Evolutionary conservation across 2,329 filamentous ascomycete species (phyloP).

Genomic region (Trichophyton equinum): DNA sequence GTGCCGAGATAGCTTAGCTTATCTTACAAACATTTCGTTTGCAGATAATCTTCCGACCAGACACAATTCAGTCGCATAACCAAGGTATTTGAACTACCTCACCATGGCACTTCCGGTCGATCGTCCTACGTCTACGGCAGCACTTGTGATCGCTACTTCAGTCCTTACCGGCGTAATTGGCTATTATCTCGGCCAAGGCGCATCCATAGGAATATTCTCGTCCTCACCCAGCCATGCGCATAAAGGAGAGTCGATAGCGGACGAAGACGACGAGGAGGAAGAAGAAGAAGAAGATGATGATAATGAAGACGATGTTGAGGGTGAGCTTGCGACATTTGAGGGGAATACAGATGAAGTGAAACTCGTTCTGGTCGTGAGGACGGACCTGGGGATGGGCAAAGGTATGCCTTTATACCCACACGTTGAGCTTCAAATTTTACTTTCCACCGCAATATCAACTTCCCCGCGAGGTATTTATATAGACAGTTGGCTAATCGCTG

Average conservation of each 20-base stretch:
- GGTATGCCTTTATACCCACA: conserved; percentile 41
- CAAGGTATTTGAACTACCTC: not conserved
- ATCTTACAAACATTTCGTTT: not conserved
- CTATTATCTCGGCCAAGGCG: conserved; percentile 56
- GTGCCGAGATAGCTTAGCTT: not conserved
- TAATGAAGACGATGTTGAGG: conserved; percentile 50
- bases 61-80: not conserved
- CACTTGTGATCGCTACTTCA: conserved; percentile 58
- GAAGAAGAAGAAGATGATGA: conserved; percentile 38
- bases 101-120: conserved; percentile 18
- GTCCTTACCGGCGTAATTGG: conserved; percentile 63
- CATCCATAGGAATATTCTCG: conserved; percentile 61
- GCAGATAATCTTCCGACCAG: not conserved
- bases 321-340: conserved; percentile 37
- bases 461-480: no score
- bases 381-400: conserved; percentile 94
- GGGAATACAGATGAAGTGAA: conserved; percentile 73
- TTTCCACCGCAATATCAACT: not conserved
- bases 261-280: conserved; percentile 24
- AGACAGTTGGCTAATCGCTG: not conserved
- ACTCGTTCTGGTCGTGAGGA: conserved; percentile 80
- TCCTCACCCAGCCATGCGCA: conserved; percentile 25
- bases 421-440: not conserved
- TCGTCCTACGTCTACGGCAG: conserved; percentile 39
- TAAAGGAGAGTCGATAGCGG: conserved; percentile 12